phyloP scores from a whole-genome alignment of 306 rosid genomes.

The Canavalia gladiata region DNA sequence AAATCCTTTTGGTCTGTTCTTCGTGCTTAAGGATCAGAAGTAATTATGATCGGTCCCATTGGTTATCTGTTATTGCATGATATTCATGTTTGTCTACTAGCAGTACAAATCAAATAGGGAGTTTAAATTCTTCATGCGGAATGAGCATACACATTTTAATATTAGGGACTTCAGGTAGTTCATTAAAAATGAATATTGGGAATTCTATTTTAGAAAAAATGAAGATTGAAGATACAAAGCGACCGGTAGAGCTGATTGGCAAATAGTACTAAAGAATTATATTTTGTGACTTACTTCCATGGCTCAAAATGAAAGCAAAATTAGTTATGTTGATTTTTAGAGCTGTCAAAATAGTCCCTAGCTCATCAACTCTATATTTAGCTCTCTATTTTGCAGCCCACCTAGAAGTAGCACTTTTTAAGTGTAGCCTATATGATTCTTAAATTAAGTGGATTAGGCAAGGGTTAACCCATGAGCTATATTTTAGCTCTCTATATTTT shows the following conservation, averaged over 20 bases:
- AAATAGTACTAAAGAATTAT: constrained; percentile 1
- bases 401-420: too few relatives aligned
- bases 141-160: neutral
- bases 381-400: too few relatives aligned
- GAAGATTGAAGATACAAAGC: neutral
- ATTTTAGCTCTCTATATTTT: too few relatives aligned
- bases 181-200: neutral
- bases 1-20: neutral
- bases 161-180: neutral
- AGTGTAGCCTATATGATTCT: too few relatives aligned
- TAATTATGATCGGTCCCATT: neutral
- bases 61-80: neutral
- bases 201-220: neutral
- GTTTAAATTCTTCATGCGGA: neutral
- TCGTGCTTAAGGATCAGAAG: neutral
- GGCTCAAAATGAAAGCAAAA: constrained; percentile 19
- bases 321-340: neutral
- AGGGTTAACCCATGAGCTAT: too few relatives aligned
- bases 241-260: neutral
- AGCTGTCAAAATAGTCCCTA: too few relatives aligned
- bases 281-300: neutral
- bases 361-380: too few relatives aligned
- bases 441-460: too few relatives aligned
- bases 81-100: neutral
- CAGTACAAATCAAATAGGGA: constrained; percentile 10